A percentile compares a stretch with the other conserved stretches of the same genome.
phyloP scores from a whole-genome alignment of 768 basidiomycete species.

The Pulveroboletus sp. region DNA sequence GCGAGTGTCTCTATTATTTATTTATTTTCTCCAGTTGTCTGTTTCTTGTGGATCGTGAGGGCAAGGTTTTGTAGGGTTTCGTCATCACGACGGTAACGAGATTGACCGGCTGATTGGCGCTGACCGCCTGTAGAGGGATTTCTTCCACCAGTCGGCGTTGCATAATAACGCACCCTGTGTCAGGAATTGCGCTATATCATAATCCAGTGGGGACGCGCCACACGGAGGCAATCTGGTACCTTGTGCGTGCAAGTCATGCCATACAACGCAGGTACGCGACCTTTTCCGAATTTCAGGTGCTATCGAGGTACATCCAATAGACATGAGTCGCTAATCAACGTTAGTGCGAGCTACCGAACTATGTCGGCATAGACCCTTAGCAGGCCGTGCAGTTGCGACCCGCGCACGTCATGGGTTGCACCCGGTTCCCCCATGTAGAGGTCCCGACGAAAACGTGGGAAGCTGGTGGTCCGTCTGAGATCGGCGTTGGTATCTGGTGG shows the following conservation, averaged over 20 bases:
- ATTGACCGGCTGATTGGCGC: not conserved
- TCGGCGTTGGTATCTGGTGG: slow-evolving; percentile 1
- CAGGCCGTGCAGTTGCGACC: too few species aligned
- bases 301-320: not conserved
- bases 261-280: slow-evolving; percentile 3
- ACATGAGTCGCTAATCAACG: too few species aligned
- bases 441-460: slow-evolving; percentile 9
- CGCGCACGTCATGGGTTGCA: too few species aligned
- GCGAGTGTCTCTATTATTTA: slow-evolving; percentile 1
- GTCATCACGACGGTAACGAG: slow-evolving; percentile 5
- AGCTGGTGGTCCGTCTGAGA: not conserved
- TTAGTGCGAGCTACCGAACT: too few species aligned
- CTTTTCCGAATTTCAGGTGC: too few species aligned
- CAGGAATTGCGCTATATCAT: not conserved
- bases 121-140: too few species aligned
- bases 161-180: not conserved
- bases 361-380: too few species aligned
- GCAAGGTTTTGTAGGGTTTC: too few species aligned
- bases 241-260: not conserved
- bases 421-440: too few species aligned
- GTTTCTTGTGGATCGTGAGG: too few species aligned
- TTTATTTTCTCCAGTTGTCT: too few species aligned
- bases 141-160: too few species aligned
- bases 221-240: slow-evolving; percentile 20
- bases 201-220: slow-evolving; percentile 1